phyloP scores from a whole-genome alignment of 2,329 filamentous ascomycete species.

The Fusarium avenaceum region DNA sequence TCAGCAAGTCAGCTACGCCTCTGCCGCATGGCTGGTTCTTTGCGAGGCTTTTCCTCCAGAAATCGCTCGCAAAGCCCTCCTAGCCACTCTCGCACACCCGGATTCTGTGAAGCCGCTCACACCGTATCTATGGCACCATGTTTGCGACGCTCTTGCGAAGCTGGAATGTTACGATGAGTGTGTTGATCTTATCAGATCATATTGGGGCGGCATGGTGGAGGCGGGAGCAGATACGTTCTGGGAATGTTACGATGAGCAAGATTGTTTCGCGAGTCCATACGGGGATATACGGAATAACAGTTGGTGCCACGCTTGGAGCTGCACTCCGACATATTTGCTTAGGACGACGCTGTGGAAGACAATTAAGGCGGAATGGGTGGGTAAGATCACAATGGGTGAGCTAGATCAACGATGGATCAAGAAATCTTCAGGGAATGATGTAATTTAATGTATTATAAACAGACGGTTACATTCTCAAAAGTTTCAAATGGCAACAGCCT shows the following conservation, averaged over 20 bases:
- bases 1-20: background rate
- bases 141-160: conserved; percentile 28
- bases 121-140: conserved; percentile 43
- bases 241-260: conserved; percentile 33
- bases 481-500: too few species aligned
- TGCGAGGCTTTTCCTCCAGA: background rate
- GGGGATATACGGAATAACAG: conserved; percentile 38
- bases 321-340: conserved; percentile 31
- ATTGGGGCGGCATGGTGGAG: conserved; percentile 37
- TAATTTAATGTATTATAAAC: background rate
- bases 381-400: background rate
- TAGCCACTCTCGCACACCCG: background rate
- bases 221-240: conserved; percentile 35
- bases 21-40: background rate
- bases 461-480: too few species aligned
- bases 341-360: background rate
- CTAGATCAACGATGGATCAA: background rate
- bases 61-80: background rate
- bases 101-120: background rate
- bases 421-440: background rate
- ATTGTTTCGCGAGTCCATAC: conserved; percentile 30
- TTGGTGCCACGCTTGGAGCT: conserved; percentile 40
- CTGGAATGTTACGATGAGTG: conserved; percentile 29
- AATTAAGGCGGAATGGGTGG: background rate
- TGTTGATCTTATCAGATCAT: conserved; percentile 20